Conservation (phyloP, 192 early-diverging fungal genomes). For the Coemansia sp. region DNA sequence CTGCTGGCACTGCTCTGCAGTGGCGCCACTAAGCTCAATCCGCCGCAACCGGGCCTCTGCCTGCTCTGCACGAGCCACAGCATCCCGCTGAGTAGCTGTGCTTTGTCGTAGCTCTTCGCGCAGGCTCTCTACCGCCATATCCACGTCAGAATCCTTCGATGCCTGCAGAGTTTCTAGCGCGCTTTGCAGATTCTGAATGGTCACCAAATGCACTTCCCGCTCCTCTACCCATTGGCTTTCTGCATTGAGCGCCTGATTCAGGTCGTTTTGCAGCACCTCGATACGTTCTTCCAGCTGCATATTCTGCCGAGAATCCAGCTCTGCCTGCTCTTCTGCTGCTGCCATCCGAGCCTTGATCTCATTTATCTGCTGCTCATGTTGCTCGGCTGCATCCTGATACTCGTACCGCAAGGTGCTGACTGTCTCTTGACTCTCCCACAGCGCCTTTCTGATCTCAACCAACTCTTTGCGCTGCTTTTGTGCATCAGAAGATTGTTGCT, state of each 20-base stretch:
- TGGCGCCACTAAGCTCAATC: slow-evolving; percentile 29
- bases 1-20: slow-evolving; percentile 58
- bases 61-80: slow-evolving; percentile 56
- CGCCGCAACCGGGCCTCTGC: slow-evolving; percentile 25
- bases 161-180: slow-evolving; percentile 89
- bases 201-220: slow-evolving; percentile 59
- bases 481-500: slow-evolving; percentile 8
- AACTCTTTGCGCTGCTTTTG: slow-evolving; percentile 22
- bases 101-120: slow-evolving; percentile 49
- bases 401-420: slow-evolving; percentile 29
- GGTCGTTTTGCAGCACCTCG: slow-evolving; percentile 56
- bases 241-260: slow-evolving; percentile 55
- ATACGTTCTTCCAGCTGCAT: slow-evolving; percentile 46
- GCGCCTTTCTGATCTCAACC: slow-evolving; percentile 23
- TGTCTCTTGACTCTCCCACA: slow-evolving; percentile 48
- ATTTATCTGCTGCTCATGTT: slow-evolving; percentile 25
- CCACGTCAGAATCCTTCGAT: slow-evolving; percentile 65
- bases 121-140: slow-evolving; percentile 55
- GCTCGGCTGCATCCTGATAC: slow-evolving; percentile 14
- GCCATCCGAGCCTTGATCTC: slow-evolving; percentile 17
- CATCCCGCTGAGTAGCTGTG: slow-evolving; percentile 54
- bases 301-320: slow-evolving; percentile 22
- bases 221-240: slow-evolving; percentile 59
- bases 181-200: slow-evolving; percentile 76
- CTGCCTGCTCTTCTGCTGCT: slow-evolving; percentile 32